Base-by-base conservation (phyloP, 2,329 filamentous ascomycete species). In the Pseudogymnoascus sp. region DNA sequence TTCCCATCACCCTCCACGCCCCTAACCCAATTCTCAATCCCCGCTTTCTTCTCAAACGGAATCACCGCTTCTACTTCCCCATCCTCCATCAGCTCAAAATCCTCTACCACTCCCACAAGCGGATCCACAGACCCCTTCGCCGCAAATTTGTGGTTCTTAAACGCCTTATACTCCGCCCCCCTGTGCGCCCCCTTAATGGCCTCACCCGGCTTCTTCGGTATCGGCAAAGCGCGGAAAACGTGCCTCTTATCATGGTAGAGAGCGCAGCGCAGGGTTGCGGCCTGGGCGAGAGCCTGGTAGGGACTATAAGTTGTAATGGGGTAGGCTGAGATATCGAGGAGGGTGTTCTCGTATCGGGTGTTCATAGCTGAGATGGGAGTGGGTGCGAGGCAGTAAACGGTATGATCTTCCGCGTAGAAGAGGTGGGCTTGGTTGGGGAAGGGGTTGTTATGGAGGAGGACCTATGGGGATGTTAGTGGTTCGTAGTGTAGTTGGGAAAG, bases 271-370 rank as follows among this genome's bases (percentile, higher is more conserved):
- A 70, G 58, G 2, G 65, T 67, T 4, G 66, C 18, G 3, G 65
- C 60, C 37, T 61, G 48, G 5, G 58, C 21, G 9, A 71, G 45
- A 10, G 61, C 65, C 15, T 42, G 35, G 31, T 67, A 65, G n/a
- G 33, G 42, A 10, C 48, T 48, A 9, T n/a, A 29, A 10, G 6
- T 2, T 5, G 25, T 33, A 31, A 9, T 25, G 2, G 25, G 31
- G 25, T 33, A 61, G 35, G 37, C 40, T n/a, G 48, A 40, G 27
- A 61, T 48, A 7, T 69, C 66, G 12, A 72, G 40, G 1, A 72
- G 48, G 12, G 70, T 72, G 15, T 65, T 70, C 45, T 69, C 63
- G 36, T 69, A 65, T 13, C 65, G 61, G 31, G 64, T 66, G 58
- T 66, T 67, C n/a, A 70, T 60, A 45, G 64, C 61, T 8, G 25